These are phyloP conservation scores for Penicillium sp. DNA, from an alignment of 2,329 filamentous ascomycete genomes.

Conservation along the genomic window DNA sequence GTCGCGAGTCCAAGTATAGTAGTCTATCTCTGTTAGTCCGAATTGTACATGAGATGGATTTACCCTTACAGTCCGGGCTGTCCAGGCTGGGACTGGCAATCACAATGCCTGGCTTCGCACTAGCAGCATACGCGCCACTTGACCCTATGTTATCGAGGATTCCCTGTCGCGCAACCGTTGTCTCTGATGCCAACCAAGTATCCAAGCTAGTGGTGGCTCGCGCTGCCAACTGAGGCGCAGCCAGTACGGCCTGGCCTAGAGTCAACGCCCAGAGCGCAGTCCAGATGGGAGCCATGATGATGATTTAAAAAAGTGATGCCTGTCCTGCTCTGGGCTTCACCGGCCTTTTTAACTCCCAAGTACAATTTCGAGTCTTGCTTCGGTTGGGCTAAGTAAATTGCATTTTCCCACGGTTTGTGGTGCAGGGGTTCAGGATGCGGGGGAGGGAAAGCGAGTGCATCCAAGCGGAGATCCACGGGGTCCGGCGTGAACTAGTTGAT, in stretches of 20 bases:
- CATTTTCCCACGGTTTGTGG: background rate
- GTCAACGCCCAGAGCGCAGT: conserved; percentile 21
- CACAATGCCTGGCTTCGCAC: conserved; percentile 51
- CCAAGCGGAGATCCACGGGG: conserved; percentile 4
- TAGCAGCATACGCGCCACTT: conserved; percentile 47
- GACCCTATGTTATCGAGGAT: conserved; percentile 57
- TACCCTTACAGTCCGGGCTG: conserved; percentile 52
- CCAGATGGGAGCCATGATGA: conserved; percentile 22
- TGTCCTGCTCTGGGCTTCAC: background rate
- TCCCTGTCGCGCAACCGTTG: conserved; percentile 50
- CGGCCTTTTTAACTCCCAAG: conserved; percentile 13
- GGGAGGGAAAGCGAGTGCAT: conserved; percentile 1
- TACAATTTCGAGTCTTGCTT: background rate
- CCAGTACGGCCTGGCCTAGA: conserved; percentile 18
- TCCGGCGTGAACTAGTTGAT: background rate
- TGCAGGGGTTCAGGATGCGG: background rate
- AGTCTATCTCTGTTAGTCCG: conserved; percentile 54
- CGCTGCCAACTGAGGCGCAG: conserved; percentile 15
- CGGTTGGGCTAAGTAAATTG: background rate
- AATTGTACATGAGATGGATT: rapidly evolving
- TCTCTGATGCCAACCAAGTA: conserved; percentile 39
- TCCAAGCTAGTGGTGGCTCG: conserved; percentile 22
- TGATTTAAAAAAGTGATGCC: conserved; percentile 1
- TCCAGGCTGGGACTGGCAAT: conserved; percentile 56
- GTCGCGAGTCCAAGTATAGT: conserved; percentile 76